These are phyloP conservation scores for Begonia masoniana DNA, from an alignment of 306 rosid genomes.

Conservation along the genomic window DNA sequence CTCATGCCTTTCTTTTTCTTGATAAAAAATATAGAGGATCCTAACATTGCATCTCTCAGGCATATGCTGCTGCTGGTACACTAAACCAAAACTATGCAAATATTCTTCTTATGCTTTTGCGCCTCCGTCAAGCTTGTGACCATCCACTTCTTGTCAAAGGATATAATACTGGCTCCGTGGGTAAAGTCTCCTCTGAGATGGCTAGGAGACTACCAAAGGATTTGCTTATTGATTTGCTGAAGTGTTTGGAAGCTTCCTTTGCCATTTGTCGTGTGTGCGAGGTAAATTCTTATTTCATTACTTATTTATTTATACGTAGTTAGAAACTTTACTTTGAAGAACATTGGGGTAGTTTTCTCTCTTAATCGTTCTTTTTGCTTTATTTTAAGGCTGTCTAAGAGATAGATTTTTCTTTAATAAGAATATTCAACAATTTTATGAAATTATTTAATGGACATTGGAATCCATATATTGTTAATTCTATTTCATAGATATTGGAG, in stretches of 20 bases:
- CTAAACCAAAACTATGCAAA: constrained; percentile 95
- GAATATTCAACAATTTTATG: too few species aligned
- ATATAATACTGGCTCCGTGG: constrained; percentile 44
- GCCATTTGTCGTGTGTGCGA: constrained; percentile 61
- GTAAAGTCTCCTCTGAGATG: constrained; percentile 61
- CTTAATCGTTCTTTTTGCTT: too few species aligned
- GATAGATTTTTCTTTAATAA: too few species aligned
- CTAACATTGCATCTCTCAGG: constrained; percentile 41
- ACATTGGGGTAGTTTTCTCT: too few species aligned
- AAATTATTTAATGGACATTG: too few species aligned
- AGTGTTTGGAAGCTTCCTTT: constrained; percentile 47
- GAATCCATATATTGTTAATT: too few species aligned
- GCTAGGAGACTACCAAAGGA: constrained; percentile 66
- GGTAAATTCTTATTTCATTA: constrained; percentile 37
- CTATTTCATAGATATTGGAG: too few species aligned
- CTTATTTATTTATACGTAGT: background rate
- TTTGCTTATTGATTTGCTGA: constrained; percentile 44
- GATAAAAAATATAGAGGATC: background rate
- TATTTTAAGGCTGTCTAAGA: too few species aligned
- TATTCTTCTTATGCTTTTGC: constrained; percentile 90
- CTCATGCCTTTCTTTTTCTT: background rate
- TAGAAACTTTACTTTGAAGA: too few species aligned
- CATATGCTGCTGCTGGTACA: constrained; percentile 99
- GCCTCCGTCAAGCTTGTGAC: constrained; percentile 98
- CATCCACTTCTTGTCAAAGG: constrained; percentile 90